A percentile compares a stretch with the other conserved stretches of the same genome.
phyloP scores from a whole-genome alignment of 257 asterid species.

The Catharanthus roseus region DNA sequence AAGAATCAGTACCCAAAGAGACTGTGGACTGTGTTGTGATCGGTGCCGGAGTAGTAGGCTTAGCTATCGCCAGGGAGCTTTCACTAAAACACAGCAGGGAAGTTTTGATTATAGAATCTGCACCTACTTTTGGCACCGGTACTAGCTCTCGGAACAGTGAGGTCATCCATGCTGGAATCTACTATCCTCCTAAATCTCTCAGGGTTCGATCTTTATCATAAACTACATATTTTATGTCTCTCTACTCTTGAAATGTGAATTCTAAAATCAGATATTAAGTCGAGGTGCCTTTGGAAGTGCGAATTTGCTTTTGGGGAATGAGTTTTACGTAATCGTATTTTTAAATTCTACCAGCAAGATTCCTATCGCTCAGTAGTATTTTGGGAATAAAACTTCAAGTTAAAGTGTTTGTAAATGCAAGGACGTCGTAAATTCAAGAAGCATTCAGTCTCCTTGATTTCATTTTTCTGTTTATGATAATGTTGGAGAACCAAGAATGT shows the following conservation, averaged over 20 bases:
- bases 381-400: not conserved
- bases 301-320: not conserved
- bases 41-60: conserved; percentile 87
- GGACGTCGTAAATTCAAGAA: not conserved
- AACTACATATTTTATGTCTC: not conserved
- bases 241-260: not conserved
- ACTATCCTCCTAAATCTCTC: conserved; percentile 67
- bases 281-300: not conserved
- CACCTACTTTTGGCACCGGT: conserved; percentile 72
- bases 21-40: conserved; percentile 68
- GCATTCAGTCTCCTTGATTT: too few relatives aligned
- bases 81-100: conserved; percentile 53
- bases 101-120: conserved; percentile 71
- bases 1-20: conserved; percentile 45
- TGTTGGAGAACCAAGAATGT: not conserved
- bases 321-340: not conserved
- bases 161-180: conserved; percentile 86
- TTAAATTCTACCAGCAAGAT: not conserved
- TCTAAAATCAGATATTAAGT: too few relatives aligned
- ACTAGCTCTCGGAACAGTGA: conserved; percentile 90
- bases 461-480: not conserved
- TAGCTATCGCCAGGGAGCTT: conserved; percentile 87
- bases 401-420: not conserved
- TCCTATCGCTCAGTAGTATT: not conserved
- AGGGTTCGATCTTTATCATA: conserved; percentile 35